These are phyloP conservation scores for Typha latifolia DNA, from an alignment of 176 grass and related monocot genomes.

Conservation along the genomic window DNA sequence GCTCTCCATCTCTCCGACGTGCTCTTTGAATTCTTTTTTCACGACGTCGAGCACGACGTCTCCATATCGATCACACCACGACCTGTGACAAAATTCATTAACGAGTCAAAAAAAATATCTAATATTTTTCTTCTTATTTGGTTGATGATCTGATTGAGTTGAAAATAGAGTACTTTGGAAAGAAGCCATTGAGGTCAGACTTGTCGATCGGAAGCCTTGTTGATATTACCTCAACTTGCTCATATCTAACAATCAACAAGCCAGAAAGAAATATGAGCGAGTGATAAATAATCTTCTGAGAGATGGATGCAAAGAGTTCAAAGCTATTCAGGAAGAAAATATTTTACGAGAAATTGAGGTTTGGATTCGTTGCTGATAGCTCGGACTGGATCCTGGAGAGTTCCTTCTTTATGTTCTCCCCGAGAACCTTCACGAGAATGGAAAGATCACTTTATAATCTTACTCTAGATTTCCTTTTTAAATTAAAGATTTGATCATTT, in stretches of 20 bases:
- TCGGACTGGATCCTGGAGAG: slow-evolving; percentile 80
- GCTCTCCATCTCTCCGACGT: slow-evolving; percentile 57
- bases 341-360: slow-evolving; percentile 65
- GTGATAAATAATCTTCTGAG: background rate
- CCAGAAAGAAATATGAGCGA: background rate
- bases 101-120: background rate
- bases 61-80: slow-evolving; percentile 71
- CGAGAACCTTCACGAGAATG: slow-evolving; percentile 49
- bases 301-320: background rate
- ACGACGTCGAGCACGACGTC: slow-evolving; percentile 51
- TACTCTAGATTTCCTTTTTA: too few relatives aligned
- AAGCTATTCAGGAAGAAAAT: background rate
- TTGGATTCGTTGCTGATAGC: slow-evolving; percentile 50
- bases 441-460: background rate
- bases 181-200: slow-evolving; percentile 76
- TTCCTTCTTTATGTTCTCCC: slow-evolving; percentile 79
- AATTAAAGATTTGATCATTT: too few relatives aligned
- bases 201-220: slow-evolving; percentile 70
- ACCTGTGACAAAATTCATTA: slow-evolving; percentile 22
- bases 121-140: background rate
- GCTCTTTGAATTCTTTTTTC: slow-evolving; percentile 65
- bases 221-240: slow-evolving; percentile 74
- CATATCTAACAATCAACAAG: slow-evolving; percentile 27
- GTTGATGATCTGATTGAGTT: background rate
- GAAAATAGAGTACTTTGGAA: slow-evolving; percentile 44